Evolutionary conservation across 2,329 filamentous ascomycete genomes (phyloP).

Genomic region (Paecilomyces sp.): DNA sequence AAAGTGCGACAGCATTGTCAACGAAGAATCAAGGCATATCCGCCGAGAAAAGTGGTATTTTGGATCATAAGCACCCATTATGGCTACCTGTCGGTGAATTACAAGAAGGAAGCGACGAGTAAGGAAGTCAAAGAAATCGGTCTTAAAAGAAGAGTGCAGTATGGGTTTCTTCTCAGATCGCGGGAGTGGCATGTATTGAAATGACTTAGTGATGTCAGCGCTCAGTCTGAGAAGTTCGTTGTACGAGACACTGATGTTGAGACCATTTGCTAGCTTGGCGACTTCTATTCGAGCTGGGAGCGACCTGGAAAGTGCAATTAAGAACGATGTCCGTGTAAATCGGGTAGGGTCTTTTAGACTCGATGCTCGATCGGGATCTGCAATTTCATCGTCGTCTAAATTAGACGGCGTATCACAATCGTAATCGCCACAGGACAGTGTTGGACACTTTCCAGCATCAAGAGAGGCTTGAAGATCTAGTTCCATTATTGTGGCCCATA

Average conservation of each 20-base stretch:
- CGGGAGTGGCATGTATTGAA: background rate
- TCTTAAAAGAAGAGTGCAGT: slow-evolving; percentile 14
- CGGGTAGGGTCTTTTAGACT: background rate
- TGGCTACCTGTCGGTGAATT: slow-evolving; percentile 41
- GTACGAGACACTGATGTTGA: background rate
- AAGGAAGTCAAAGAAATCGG: slow-evolving; percentile 41
- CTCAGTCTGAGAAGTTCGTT: background rate
- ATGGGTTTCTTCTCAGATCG: background rate
- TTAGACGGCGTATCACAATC: background rate
- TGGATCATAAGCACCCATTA: slow-evolving; percentile 24
- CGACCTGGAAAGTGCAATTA: background rate
- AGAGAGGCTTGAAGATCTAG: slow-evolving; percentile 32
- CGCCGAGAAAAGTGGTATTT: slow-evolving; percentile 32
- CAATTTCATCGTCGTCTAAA: background rate
- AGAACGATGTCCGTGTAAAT: background rate
- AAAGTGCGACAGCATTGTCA: slow-evolving; percentile 27
- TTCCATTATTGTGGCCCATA: slow-evolving; percentile 40
- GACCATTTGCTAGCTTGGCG: background rate
- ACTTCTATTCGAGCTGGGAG: background rate
- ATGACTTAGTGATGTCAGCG: background rate
- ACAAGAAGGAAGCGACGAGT: slow-evolving; percentile 50
- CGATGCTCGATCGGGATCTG: background rate
- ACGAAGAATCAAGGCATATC: slow-evolving; percentile 26
- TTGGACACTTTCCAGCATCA: slow-evolving; percentile 21
- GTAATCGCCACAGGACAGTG: background rate